Evolutionary conservation across 2,329 filamentous ascomycete species (phyloP), one percentile per base, ranked within the genome.

Genomic region (Trichoderma afroharzianum): DNA sequence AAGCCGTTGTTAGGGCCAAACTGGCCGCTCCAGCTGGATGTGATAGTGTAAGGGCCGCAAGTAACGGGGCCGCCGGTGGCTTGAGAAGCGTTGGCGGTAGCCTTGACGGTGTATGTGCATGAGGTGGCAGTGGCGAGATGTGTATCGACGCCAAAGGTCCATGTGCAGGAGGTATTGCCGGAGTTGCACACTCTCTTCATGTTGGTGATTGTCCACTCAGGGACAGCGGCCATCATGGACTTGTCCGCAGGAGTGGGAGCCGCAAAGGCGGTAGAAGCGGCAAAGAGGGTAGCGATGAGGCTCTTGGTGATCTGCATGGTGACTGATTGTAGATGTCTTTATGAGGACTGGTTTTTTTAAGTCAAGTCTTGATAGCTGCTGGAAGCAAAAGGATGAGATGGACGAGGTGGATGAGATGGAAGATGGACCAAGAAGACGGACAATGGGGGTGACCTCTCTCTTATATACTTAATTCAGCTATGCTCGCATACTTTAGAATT

Each of bases 1-100:
- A 88, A 89, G 74, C 85, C 87, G 30, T 85, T 80, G 73, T 78
- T 83, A 14, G 79, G 71, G 63, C 86, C 87, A 74, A 88, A 89
- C 76, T 87, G 83, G 76, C 82, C 86, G 77, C 83, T 86, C 87
- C 87, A 89, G 80, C 85, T 85, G 2, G 84, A 84, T 64, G 84
- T 85, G 76, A 89, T 75, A 73, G 82, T 85, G 82, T 82, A 89
- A 71, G 76, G 76, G 50, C 86, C 87, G 80, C 85, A 88, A 63
- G 74, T 80, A 71, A 77, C 74, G 58, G 83, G 81, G 21, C 81
- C 82, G 62, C 81, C 82, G 76, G 79, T 80, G 72, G 80, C 79
- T 71, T 79, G 76, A 70, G 81, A 80, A 74, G 80, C 78, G 71
- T 77, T 75, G 71, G 75, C 68, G 61, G 58, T 74, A 50, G 79